Conservation (phyloP, 441 rosid species). For the Sinapis alba region DNA sequence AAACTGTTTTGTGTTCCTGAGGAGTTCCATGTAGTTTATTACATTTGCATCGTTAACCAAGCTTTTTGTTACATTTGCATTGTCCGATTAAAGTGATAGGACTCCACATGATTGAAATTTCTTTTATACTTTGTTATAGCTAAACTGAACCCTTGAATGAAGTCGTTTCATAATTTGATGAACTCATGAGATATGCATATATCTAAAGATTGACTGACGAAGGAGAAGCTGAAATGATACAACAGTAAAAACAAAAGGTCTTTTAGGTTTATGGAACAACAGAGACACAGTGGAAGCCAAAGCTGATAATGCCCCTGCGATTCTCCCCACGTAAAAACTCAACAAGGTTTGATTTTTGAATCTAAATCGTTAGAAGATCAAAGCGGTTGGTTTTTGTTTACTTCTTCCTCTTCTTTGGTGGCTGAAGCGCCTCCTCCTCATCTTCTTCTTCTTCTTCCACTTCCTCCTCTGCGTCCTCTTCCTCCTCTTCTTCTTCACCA, state of each 20-base stretch:
- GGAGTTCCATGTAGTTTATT: not conserved
- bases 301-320: slow-evolving; percentile 17
- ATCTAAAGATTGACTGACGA: not conserved
- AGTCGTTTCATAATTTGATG: slow-evolving; percentile 10
- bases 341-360: slow-evolving; percentile 35
- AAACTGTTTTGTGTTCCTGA: not conserved
- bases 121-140: not conserved
- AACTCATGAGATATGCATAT: not conserved
- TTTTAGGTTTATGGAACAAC: slow-evolving; percentile 29
- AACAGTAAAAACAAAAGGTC: slow-evolving; percentile 6
- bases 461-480: slow-evolving; percentile 49
- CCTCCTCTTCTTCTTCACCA: slow-evolving; percentile 52
- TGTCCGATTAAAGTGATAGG: not conserved
- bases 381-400: slow-evolving; percentile 4
- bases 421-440: slow-evolving; percentile 39
- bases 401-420: slow-evolving; percentile 41
- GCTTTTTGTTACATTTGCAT: not conserved
- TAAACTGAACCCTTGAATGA: not conserved
- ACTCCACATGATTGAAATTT: not conserved
- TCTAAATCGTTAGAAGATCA: slow-evolving; percentile 30
- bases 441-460: slow-evolving; percentile 44
- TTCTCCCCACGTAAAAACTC: slow-evolving; percentile 22
- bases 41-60: not conserved
- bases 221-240: slow-evolving; percentile 5
- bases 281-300: slow-evolving; percentile 16